Base-by-base conservation (phyloP, 345 rosid species). In the Salix arbutifolia region DNA sequence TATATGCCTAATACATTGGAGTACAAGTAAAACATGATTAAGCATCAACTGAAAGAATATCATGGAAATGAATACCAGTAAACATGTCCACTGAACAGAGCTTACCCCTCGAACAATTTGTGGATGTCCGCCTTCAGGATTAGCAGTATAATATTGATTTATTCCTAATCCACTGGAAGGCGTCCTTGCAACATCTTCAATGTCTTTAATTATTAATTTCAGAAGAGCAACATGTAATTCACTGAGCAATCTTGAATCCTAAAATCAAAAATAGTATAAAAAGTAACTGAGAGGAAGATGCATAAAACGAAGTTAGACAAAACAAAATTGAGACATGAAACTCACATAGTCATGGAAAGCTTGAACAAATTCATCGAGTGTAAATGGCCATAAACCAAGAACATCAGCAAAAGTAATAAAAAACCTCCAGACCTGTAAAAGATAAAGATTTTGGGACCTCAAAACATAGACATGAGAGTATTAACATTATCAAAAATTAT, bases 111-210 rank as follows among this genome's bases (percentile, higher is more conserved):
- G 91, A 76, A 96, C 97, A 76, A 96, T 89, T 74, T 89, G 95
- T 1, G 91, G 97, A 84, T 94, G 97, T 79, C 99, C 99, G 67
- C 99, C 99, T 80, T 96, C 99, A 83, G 97, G 99, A 84, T 92
- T 94, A 76, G 93, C 90, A 37, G 87, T 50, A 80, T 86, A 85
- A 83, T 90, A 88, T 76, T 96, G 99, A 83, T 88, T 94, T 70
- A 80, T 81, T 60, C 97, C 99, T 71, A 87, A 84, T 76, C 97
- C 98, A 82, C 88, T 78, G 80, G 87, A 86, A 38, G 99, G 98
- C 61, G 92, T 92, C 86, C 97, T 86, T 9, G 96, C 94, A 83
- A 91, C 97, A 88, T 94, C 93, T 89, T 94, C 98, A 53, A 96
- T 89, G 78, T 96, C 99, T 82, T 90, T 89, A 73, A 96, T 90